phyloP scores from a whole-genome alignment of 331 rosid genomes.

The Cucumis variabilis region DNA sequence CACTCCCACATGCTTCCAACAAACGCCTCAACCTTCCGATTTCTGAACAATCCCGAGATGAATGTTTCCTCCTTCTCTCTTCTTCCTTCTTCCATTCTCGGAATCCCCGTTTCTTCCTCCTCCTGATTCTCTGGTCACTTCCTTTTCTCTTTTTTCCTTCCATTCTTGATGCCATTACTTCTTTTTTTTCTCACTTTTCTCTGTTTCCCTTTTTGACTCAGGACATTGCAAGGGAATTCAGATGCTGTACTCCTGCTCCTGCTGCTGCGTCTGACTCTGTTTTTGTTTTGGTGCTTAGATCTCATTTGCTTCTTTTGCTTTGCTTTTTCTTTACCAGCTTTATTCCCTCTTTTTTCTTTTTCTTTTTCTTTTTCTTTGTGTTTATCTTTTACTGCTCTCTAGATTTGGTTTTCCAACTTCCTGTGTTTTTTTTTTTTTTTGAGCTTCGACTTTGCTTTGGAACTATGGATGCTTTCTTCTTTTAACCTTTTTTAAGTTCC shows the following conservation, averaged over 20 bases:
- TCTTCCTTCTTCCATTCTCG: slow-evolving; percentile 9
- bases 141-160: neutral
- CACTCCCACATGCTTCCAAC: neutral
- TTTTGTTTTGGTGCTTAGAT: slow-evolving; percentile 21
- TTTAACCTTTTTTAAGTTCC: neutral
- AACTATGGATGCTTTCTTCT: neutral
- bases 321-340: slow-evolving; percentile 22
- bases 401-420: neutral
- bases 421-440: neutral
- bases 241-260: neutral
- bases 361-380: neutral
- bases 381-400: neutral
- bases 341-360: neutral
- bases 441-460: neutral
- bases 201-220: slow-evolving; percentile 5
- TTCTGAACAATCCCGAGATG: neutral
- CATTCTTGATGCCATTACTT: neutral
- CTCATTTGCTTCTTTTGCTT: slow-evolving; percentile 9
- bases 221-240: neutral
- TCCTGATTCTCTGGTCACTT: neutral
- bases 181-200: slow-evolving; percentile 5
- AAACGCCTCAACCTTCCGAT: neutral
- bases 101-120: neutral
- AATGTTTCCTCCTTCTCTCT: neutral
- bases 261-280: neutral